Evolutionary conservation across 2,329 filamentous ascomycete species (phyloP).

Genomic region (Chaetomium olivaceum): DNA sequence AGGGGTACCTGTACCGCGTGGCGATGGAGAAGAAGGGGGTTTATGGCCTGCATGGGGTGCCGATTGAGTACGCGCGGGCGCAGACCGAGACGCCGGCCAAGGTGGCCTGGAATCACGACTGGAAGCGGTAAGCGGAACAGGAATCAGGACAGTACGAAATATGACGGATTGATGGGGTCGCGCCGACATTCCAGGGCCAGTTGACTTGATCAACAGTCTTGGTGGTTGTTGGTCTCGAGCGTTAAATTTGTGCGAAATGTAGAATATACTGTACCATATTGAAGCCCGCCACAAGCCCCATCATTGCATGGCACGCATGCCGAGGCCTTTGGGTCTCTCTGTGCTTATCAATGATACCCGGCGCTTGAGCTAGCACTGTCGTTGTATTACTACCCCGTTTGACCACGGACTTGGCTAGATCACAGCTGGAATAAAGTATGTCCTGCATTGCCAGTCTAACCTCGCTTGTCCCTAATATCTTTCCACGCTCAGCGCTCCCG

Average conservation of each 20-base stretch:
- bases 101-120: conserved; percentile 89
- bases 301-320: neutral
- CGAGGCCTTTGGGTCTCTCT: neutral
- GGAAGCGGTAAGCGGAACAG: conserved; percentile 77
- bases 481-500: neutral
- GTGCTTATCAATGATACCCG: neutral
- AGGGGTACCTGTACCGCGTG: conserved; percentile 77
- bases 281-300: neutral
- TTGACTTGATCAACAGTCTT: neutral
- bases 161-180: conserved; percentile 22
- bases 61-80: conserved; percentile 85
- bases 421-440: neutral
- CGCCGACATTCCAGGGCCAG: no score
- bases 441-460: conserved; percentile 14
- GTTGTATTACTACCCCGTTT: neutral
- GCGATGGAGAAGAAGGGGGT: conserved; percentile 90
- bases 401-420: neutral
- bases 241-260: neutral
- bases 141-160: conserved; percentile 77
- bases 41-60: conserved; percentile 70
- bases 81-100: conserved; percentile 80
- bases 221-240: neutral
- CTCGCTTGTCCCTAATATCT: neutral
- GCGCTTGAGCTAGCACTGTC: neutral
- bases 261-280: conserved; percentile 16